These are phyloP conservation scores for Nigrograna mackinnonii DNA, from an alignment of 2,329 filamentous ascomycete genomes.

Conservation along the genomic window DNA sequence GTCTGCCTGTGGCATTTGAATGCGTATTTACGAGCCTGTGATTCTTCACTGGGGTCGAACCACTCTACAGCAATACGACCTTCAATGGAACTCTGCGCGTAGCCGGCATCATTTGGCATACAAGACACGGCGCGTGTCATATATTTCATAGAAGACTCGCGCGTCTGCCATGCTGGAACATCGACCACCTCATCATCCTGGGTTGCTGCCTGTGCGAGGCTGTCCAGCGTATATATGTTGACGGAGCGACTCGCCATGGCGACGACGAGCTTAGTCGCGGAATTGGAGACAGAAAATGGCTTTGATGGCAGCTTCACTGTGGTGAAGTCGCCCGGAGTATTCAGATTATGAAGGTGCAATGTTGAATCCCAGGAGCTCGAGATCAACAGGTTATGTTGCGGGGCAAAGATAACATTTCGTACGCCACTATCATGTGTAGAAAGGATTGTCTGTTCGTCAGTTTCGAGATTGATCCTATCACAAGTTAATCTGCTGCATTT, in stretches of 20 bases:
- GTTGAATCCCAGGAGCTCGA: constrained; percentile 94
- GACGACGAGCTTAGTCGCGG: constrained; percentile 85
- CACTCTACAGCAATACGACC: constrained; percentile 96
- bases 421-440: constrained; percentile 80
- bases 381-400: constrained; percentile 74
- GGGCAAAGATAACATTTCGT: constrained; percentile 81
- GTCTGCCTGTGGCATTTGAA: constrained; percentile 97
- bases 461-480: constrained; percentile 72
- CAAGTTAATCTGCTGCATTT: background rate
- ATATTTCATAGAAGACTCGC: constrained; percentile 94
- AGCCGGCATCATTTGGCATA: constrained; percentile 96
- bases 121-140: constrained; percentile 91
- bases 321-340: constrained; percentile 58
- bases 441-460: constrained; percentile 72
- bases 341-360: constrained; percentile 78
- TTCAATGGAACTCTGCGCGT: constrained; percentile 90
- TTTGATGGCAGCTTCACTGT: constrained; percentile 78
- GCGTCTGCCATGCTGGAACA: constrained; percentile 84
- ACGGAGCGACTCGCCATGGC: constrained; percentile 94
- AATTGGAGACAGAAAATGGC: constrained; percentile 80
- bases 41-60: constrained; percentile 88
- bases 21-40: constrained; percentile 91
- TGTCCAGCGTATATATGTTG: constrained; percentile 87
- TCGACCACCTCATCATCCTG: constrained; percentile 40
- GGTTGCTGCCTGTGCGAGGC: constrained; percentile 54